Conservation (phyloP, 495 filamentous ascomycete species). For the Cercophora samala region DNA sequence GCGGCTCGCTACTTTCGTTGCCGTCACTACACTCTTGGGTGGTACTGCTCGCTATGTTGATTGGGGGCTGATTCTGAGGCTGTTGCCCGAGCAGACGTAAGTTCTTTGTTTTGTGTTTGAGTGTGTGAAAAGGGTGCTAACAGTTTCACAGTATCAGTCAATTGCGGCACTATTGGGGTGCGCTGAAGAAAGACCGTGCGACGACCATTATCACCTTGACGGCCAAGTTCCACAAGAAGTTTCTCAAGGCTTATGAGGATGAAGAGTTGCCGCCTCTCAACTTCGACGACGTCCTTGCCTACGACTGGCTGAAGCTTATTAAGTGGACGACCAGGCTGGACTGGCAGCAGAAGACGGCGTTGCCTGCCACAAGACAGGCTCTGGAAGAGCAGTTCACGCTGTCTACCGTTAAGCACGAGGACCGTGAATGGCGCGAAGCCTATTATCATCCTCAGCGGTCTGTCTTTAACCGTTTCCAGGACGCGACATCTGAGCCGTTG, state of each 20-base stretch:
- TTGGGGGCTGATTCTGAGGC: conserved; percentile 65
- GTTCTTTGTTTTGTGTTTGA: not conserved
- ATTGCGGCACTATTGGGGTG: conserved; percentile 60
- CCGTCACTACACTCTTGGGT: conserved; percentile 68
- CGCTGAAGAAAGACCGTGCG: conserved; percentile 55
- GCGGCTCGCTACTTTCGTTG: conserved; percentile 67
- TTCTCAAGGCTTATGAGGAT: conserved; percentile 70
- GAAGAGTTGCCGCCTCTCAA: conserved; percentile 66
- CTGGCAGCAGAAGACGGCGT: conserved; percentile 33
- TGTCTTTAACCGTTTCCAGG: conserved; percentile 45
- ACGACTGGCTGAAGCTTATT: conserved; percentile 73
- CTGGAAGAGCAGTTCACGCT: conserved; percentile 34
- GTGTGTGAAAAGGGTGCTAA: not conserved
- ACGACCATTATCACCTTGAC: conserved; percentile 65
- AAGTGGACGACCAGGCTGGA: conserved; percentile 59
- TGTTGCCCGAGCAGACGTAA: conserved; percentile 58
- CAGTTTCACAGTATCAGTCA: conserved; percentile 37
- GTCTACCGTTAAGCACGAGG: conserved; percentile 31
- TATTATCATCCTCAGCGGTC: conserved; percentile 43
- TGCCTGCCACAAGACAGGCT: conserved; percentile 37
- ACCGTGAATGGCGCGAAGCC: conserved; percentile 47
- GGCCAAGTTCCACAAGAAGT: conserved; percentile 71
- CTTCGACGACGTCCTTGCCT: conserved; percentile 63
- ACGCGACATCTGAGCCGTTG: conserved; percentile 36
- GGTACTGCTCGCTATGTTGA: conserved; percentile 67